Evolutionary conservation across 495 filamentous ascomycete species (phyloP), one percentile per base, ranked within the genome.

Genomic region (Cladorrhinum samala): DNA sequence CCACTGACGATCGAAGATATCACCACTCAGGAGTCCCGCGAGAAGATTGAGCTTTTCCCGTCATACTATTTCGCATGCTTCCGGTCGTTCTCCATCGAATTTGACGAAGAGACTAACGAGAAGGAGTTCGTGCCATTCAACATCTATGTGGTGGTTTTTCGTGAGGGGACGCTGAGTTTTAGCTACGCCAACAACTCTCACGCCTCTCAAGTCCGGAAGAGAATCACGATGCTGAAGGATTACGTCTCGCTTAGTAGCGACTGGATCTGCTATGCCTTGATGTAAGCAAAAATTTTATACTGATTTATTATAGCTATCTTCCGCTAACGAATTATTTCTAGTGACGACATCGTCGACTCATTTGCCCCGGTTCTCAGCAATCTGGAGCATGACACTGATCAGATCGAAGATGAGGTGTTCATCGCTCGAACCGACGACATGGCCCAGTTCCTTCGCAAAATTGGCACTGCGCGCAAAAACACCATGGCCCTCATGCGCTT

Each of bases 191-290:
- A 83, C 30, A 94, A 89, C 58, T 80, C 82, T 0, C 93, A 98
- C 63, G 87, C 89, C 8, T 76, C 83, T 17, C 89, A 91, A 60
- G 93, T 97, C 41, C 83, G 94, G 48, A 88, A 88, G 76, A 81
- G 93, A 66, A 96, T 98, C 62, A 86, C 89, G 2, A 87, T 87
- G 66, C 76, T 98, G 54, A 89, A 94, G 60, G 93, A 97, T 61
- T 96, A 95, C 63, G 86, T 96, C 53, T 83, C 88, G 14, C 76
- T 98, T 33, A 92, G 88, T 53, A 89, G 89, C 57, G 93, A 98
- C 68, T 98, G 93, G 93, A 92, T 98, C 55, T 98, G 94, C 72
- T 98, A 98, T 63, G 93, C 93, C 27, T 82, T 98, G 72, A 98
- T 98, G 86, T 90, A 75, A 80, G 85, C 3, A 33, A 33, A 33